Conservation (phyloP, 257 asterid species). For the Ballota nigra region DNA sequence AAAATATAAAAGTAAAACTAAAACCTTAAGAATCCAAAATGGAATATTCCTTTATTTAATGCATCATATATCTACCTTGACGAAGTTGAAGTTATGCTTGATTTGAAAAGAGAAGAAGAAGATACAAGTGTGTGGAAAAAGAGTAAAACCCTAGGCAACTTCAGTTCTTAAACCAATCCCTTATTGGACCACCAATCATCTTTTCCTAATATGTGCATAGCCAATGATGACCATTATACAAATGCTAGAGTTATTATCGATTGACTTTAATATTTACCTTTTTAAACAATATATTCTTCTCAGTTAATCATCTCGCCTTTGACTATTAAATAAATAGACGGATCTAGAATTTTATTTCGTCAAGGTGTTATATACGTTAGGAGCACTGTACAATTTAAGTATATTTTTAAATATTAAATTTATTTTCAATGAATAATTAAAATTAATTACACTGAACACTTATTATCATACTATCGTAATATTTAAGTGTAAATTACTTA, state of each 20-base stretch:
- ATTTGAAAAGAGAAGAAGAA: background rate
- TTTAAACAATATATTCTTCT: background rate
- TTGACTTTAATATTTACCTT: background rate
- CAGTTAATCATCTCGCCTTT: background rate
- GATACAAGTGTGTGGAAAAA: background rate
- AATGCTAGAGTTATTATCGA: background rate
- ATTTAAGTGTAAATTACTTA: no score
- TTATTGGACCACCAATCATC: background rate
- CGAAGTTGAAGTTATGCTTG: background rate
- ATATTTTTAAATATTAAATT: no score
- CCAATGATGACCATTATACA: background rate
- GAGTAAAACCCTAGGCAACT: background rate
- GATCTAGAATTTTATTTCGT: no score
- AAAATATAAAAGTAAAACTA: no score
- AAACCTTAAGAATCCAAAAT: no score
- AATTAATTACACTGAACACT: no score
- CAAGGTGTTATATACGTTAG: no score
- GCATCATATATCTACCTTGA: background rate
- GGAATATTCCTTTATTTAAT: no score
- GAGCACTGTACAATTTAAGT: no score
- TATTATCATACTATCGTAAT: no score
- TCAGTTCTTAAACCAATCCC: background rate
- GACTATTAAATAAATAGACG: no score
- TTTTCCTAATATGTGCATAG: background rate
- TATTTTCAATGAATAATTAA: no score